Evolutionary conservation across 148 eudicot genomes (phyloP).

Genomic region (Gaultheria prostrata): DNA sequence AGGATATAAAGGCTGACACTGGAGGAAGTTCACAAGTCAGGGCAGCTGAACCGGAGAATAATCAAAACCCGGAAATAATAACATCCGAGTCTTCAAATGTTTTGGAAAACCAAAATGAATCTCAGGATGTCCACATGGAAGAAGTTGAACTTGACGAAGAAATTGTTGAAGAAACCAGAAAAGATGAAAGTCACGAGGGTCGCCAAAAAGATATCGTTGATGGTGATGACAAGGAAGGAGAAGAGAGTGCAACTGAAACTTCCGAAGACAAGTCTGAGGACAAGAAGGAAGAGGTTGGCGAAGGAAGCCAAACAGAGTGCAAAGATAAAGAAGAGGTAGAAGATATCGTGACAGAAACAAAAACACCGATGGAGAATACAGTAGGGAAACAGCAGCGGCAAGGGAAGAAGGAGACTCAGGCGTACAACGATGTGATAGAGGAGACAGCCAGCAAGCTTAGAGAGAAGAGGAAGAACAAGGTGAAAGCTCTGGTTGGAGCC

Average conservation of each 20-base stretch:
- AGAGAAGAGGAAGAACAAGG: constrained; percentile 37
- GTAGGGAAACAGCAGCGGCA: not conserved
- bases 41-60: not conserved
- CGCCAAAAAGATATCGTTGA: not conserved
- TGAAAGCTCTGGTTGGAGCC: constrained; percentile 38
- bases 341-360: not conserved
- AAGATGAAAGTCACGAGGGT: not conserved
- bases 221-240: constrained; percentile 2
- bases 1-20: not conserved
- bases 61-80: not conserved
- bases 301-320: not conserved
- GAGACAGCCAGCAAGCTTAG: constrained; percentile 33
- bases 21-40: not conserved
- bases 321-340: not conserved
- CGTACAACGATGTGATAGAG: constrained; percentile 36
- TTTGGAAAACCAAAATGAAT: not conserved
- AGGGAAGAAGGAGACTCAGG: constrained; percentile 19
- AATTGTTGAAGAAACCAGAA: constrained; percentile 4
- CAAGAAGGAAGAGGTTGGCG: not conserved
- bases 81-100: not conserved
- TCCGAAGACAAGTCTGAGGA: not conserved
- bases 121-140: not conserved
- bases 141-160: not conserved
- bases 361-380: not conserved
- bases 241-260: not conserved